Evolutionary conservation across 176 grass and related monocot species (phyloP).

Genomic region (Musa schizocarpa): DNA sequence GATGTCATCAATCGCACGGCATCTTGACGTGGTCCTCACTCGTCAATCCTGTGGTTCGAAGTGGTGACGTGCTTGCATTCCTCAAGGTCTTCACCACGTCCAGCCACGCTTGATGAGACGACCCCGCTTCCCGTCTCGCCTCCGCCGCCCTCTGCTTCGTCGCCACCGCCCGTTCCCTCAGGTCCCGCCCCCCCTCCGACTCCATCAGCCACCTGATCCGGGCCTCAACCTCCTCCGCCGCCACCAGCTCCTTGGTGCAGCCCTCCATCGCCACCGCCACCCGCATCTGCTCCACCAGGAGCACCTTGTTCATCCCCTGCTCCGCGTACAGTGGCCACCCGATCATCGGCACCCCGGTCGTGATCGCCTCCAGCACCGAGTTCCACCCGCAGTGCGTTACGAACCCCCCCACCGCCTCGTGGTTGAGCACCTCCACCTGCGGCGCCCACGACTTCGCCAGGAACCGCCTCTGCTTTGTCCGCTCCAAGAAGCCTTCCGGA

Average conservation of each 20-base stretch:
- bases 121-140: too few relatives aligned
- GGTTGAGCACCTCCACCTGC: slow-evolving; percentile 27
- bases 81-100: too few relatives aligned
- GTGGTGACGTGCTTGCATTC: too few relatives aligned
- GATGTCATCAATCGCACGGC: too few relatives aligned
- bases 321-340: slow-evolving; percentile 25
- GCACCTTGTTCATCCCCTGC: slow-evolving; percentile 27
- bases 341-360: slow-evolving; percentile 26
- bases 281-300: slow-evolving; percentile 17
- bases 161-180: too few relatives aligned
- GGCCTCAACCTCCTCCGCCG: slow-evolving; percentile 21
- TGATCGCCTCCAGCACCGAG: slow-evolving; percentile 31
- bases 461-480: slow-evolving; percentile 22
- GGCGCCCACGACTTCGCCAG: slow-evolving; percentile 45
- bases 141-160: too few relatives aligned
- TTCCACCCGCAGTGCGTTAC: slow-evolving; percentile 63
- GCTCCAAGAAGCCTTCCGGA: slow-evolving; percentile 22
- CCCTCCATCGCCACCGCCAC: slow-evolving; percentile 15
- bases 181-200: too few relatives aligned
- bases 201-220: slow-evolving; percentile 15
- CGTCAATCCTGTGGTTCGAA: too few relatives aligned
- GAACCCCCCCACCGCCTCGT: slow-evolving; percentile 29
- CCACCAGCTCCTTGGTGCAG: background rate
- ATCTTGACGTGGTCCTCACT: too few relatives aligned
- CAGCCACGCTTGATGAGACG: too few relatives aligned